A percentile compares a stretch with the other conserved stretches of the same genome.
phyloP scores from a whole-genome alignment of 768 basidiomycete species.

The Coprinopsis marcescibilis region DNA sequence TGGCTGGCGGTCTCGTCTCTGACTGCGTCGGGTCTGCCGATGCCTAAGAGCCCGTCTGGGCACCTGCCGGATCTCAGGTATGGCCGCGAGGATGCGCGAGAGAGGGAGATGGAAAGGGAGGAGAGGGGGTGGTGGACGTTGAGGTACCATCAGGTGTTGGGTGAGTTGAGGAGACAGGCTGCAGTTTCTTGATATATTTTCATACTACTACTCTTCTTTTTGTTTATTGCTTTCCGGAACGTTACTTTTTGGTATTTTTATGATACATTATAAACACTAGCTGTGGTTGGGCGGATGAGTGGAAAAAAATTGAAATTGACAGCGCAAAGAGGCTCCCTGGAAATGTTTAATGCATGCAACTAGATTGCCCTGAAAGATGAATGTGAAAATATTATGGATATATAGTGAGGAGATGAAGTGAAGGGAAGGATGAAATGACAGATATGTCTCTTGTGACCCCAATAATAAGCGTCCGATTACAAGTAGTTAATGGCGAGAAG shows the following conservation, averaged over 20 bases:
- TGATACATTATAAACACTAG: not conserved
- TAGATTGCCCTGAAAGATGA: too few species aligned
- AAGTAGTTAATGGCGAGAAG: slow-evolving; percentile 22
- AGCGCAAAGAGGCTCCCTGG: too few species aligned
- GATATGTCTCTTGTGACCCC: not conserved
- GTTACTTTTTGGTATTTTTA: not conserved
- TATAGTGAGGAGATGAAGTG: not conserved
- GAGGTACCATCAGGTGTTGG: slow-evolving; percentile 56
- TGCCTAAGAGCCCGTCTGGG: slow-evolving; percentile 71
- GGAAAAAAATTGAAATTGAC: too few species aligned
- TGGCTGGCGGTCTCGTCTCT: slow-evolving; percentile 31
- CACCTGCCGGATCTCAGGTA: slow-evolving; percentile 32
- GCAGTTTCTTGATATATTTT: not conserved
- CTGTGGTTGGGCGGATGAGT: not conserved
- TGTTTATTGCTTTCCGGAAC: not conserved
- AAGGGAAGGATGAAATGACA: not conserved
- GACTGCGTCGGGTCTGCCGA: slow-evolving; percentile 41
- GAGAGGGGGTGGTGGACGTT: slow-evolving; percentile 73
- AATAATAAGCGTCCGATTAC: not conserved
- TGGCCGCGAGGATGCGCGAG: slow-evolving; percentile 14
- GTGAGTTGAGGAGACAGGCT: slow-evolving; percentile 8
- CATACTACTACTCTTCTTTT: not conserved
- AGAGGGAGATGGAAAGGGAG: slow-evolving; percentile 47
- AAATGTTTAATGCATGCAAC: too few species aligned
- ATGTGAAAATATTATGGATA: not conserved